Evolutionary conservation across 1,284 basidiomycete genomes (phyloP), one percentile per base, ranked within the genome.

Genomic region (Trichosporon sp.): DNA sequence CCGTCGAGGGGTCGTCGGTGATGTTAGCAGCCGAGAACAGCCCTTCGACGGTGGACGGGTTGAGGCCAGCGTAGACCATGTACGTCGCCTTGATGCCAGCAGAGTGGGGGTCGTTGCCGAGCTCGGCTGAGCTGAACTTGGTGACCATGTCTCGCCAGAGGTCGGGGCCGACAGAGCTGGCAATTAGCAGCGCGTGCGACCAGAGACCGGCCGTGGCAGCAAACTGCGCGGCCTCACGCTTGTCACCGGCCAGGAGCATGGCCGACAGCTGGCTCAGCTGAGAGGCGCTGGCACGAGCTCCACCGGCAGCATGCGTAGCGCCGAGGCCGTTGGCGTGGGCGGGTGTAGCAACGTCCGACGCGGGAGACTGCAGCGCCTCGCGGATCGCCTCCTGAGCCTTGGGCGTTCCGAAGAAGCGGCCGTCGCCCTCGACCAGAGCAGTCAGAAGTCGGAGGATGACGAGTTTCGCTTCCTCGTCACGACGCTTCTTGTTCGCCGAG

Each of bases 121-220:
- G 85, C 80, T 98, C 97, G 26, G 89, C 87, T 51, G 89, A 88
- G 48, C 96, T 85, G 79, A 99, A 99, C 73, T 95, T 92, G 48
- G 88, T 89, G 0, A 96, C 93, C 4, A 91, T 91, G 73, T 95
- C 92, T 79, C 92, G 92, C 94, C 95, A 98, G 4, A 93, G 88
- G 40, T 96, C 94, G 77, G 92, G 93, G 81, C 96, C 96, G 67
- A 98, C 88, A 69, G 92, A 92, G 79, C 93, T 96, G 7, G 97
- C 91, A 73, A 99, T 96, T 65, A 98, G 86, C 88, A 99, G 90
- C 0, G 97, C 97, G 82, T 99, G 97, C 0, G 94, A 90, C 95
- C 96, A 99, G 74, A 99, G 85, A 76, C 89, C 91, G 80, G 95
- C 89, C 72, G 94, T 90, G 35, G 94, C 87, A 3, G 97, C 96